These are phyloP conservation scores for Hymenoscyphus scutula DNA, from an alignment of 2,329 filamentous ascomycete genomes.

Conservation along the genomic window DNA sequence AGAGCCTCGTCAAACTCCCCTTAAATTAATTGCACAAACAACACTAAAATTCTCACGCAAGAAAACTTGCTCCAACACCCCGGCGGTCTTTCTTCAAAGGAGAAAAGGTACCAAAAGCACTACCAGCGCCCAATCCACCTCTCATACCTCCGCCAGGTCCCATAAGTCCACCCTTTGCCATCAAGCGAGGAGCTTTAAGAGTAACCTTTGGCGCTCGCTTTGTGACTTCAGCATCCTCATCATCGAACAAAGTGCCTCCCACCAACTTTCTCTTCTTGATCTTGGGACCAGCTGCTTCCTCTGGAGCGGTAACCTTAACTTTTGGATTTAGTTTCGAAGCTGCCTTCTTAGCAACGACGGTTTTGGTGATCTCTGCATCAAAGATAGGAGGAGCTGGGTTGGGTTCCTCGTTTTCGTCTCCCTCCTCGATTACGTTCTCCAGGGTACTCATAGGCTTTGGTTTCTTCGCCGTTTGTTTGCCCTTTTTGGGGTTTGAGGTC, in stretches of 20 bases:
- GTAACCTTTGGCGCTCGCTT: slow-evolving; percentile 39
- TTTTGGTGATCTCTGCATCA: slow-evolving; percentile 11
- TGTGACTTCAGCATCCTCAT: slow-evolving; percentile 57
- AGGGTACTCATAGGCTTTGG: slow-evolving; percentile 34
- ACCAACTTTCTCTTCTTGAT: slow-evolving; percentile 75
- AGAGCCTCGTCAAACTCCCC: not conserved
- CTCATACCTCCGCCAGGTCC: slow-evolving; percentile 28
- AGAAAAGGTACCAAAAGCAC: slow-evolving; percentile 60
- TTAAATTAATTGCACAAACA: not conserved
- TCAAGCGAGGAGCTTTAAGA: slow-evolving; percentile 31
- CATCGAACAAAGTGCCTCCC: slow-evolving; percentile 68
- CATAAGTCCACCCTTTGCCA: slow-evolving; percentile 34
- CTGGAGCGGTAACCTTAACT: slow-evolving; percentile 15
- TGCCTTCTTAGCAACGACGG: slow-evolving; percentile 11
- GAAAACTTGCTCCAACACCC: slow-evolving; percentile 59
- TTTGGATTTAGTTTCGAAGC: slow-evolving; percentile 21
- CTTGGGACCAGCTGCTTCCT: slow-evolving; percentile 39
- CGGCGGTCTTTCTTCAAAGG: slow-evolving; percentile 70
- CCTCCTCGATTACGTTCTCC: slow-evolving; percentile 42
- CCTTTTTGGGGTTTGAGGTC: slow-evolving; percentile 35
- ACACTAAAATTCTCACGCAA: slow-evolving; percentile 25
- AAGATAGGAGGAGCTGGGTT: slow-evolving; percentile 35
- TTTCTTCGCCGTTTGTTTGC: slow-evolving; percentile 36
- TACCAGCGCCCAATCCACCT: slow-evolving; percentile 29
- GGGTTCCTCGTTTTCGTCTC: slow-evolving; percentile 31